These are phyloP conservation scores for Mycena capillaripes DNA, from an alignment of 768 basidiomycete species.

Conservation along the genomic window DNA sequence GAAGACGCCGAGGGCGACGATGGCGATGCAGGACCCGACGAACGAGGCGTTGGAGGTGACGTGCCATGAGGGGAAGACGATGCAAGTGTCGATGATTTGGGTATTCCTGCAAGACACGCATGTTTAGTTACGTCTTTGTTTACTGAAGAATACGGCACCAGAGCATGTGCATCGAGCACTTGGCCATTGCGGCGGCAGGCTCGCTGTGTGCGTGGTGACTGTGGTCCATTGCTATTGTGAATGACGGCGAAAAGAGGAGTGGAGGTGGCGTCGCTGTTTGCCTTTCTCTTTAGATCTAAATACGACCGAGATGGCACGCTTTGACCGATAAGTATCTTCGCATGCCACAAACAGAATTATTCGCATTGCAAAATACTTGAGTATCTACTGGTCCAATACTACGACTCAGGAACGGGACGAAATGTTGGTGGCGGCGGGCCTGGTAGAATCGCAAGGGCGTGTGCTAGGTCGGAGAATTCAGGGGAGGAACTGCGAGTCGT, in stretches of 20 bases:
- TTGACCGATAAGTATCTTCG: too few species aligned
- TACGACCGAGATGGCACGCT: background rate
- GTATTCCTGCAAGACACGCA: slow-evolving; percentile 64
- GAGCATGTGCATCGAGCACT: slow-evolving; percentile 87
- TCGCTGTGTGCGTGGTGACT: slow-evolving; percentile 59
- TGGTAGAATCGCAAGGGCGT: too few species aligned
- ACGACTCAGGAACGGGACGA: too few species aligned
- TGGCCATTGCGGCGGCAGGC: slow-evolving; percentile 56
- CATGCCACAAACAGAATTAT: too few species aligned
- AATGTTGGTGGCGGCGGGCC: too few species aligned
- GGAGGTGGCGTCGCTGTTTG: background rate
- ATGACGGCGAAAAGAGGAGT: too few species aligned
- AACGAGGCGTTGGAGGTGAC: slow-evolving; percentile 70
- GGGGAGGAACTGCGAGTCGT: too few species aligned
- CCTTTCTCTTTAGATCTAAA: background rate
- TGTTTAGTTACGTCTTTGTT: slow-evolving; percentile 1
- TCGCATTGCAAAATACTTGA: too few species aligned
- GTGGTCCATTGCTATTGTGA: background rate
- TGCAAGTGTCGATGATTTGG: slow-evolving; percentile 82
- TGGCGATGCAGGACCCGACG: slow-evolving; percentile 72
- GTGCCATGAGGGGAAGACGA: slow-evolving; percentile 87
- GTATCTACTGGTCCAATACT: too few species aligned
- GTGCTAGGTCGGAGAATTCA: too few species aligned
- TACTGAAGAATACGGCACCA: slow-evolving; percentile 58
- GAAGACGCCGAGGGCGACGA: slow-evolving; percentile 77